Percentiles rank a stretch among this genome's conserved stretches.
phyloP scores from a whole-genome alignment of 2,329 filamentous ascomycete species.

The Epichloe uncinata region DNA sequence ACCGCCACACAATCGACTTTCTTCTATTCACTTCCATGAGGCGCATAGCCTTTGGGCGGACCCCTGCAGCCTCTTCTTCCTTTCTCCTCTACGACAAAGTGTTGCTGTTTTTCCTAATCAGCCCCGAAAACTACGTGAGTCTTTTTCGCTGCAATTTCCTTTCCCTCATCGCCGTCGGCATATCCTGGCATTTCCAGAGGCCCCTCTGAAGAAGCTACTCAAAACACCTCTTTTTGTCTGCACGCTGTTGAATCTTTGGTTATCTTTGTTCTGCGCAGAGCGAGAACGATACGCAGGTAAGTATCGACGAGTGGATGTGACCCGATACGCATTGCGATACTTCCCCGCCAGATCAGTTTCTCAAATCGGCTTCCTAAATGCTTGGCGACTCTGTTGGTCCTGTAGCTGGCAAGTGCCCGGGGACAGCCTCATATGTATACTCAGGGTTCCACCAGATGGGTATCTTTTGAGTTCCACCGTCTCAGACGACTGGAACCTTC shows the following conservation, averaged over 20 bases:
- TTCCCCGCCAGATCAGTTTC: neutral
- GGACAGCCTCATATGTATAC: neutral
- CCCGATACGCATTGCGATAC: neutral
- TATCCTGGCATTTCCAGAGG: neutral
- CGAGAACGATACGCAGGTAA: neutral
- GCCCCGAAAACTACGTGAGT: neutral
- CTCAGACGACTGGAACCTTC: neutral
- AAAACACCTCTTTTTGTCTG: neutral
- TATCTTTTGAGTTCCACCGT: neutral
- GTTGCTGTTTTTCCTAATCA: neutral
- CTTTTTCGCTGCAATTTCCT: neutral
- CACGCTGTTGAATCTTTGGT: neutral
- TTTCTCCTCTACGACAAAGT: conserved; percentile 3
- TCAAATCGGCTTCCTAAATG: neutral
- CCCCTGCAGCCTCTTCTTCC: conserved; percentile 16
- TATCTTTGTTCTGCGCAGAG: neutral
- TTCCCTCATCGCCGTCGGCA: neutral
- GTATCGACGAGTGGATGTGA: neutral
- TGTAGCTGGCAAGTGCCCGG: neutral
- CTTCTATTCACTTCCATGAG: conserved; percentile 31
- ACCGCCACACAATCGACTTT: conserved; percentile 27
- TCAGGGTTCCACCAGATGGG: neutral
- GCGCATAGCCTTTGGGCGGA: conserved; percentile 18
- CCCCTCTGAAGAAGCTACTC: neutral
- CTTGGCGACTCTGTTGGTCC: neutral